Conservation (phyloP, 495 filamentous ascomycete genomes). For the Massariosphaeria phaeospora region DNA sequence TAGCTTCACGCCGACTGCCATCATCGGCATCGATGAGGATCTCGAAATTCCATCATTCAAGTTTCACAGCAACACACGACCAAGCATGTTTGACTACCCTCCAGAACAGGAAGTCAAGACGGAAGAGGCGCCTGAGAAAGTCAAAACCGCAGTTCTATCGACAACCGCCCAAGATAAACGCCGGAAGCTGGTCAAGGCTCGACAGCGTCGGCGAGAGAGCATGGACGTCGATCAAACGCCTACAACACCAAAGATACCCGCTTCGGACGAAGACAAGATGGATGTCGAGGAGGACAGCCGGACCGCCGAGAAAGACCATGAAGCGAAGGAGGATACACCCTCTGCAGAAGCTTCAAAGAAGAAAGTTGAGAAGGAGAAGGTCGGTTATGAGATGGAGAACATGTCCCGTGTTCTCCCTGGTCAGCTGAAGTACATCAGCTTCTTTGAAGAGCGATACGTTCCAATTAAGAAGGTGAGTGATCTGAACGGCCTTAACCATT, state of each 20-base stretch:
- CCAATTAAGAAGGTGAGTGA: constrained; percentile 86
- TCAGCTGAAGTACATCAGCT: constrained; percentile 92
- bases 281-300: constrained; percentile 68
- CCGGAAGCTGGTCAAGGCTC: constrained; percentile 60
- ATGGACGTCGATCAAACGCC: constrained; percentile 64
- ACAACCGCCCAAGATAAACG: constrained; percentile 97
- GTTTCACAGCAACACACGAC: constrained; percentile 87
- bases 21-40: constrained; percentile 90
- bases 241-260: constrained; percentile 57
- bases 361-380: constrained; percentile 92
- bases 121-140: constrained; percentile 87
- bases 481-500: background rate
- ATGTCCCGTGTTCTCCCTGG: constrained; percentile 90
- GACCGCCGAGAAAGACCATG: constrained; percentile 52
- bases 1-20: constrained; percentile 86
- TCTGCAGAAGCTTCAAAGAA: constrained; percentile 57
- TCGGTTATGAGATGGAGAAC: constrained; percentile 93
- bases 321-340: constrained; percentile 43
- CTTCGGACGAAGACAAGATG: constrained; percentile 74
- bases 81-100: constrained; percentile 96
- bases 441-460: constrained; percentile 77
- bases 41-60: constrained; percentile 94
- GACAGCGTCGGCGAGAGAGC: constrained; percentile 43
- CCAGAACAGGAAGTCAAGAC: constrained; percentile 91
- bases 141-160: constrained; percentile 92